phyloP scores from a whole-genome alignment of 139 green algal genomes.

The Pleodorina starrii region DNA sequence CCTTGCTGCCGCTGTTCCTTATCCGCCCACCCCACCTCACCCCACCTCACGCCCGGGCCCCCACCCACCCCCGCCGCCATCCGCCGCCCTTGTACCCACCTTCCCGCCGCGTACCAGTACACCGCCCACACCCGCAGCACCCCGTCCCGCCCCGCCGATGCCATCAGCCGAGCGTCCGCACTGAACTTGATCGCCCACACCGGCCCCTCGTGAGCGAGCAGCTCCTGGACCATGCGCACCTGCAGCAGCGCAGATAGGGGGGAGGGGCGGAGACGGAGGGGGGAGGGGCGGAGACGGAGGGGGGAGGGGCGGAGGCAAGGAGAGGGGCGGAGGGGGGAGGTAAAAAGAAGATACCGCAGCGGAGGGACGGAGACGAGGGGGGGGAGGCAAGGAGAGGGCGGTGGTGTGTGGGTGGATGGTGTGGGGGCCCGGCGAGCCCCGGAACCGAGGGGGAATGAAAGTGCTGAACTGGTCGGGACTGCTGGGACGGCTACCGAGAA shows the following conservation, averaged over 20 bases:
- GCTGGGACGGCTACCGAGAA: too few relatives aligned
- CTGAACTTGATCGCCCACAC: slow-evolving; percentile 88
- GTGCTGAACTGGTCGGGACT: too few relatives aligned
- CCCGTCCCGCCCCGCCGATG: slow-evolving; percentile 89
- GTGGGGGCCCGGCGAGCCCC: too few relatives aligned
- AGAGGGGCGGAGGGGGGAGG: background rate
- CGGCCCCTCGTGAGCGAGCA: slow-evolving; percentile 64
- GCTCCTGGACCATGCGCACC: slow-evolving; percentile 57
- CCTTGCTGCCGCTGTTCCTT: background rate
- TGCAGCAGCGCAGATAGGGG: background rate
- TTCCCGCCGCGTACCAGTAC: background rate
- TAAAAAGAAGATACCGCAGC: too few relatives aligned
- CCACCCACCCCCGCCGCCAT: background rate
- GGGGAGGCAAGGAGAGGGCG: too few relatives aligned
- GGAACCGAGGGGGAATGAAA: too few relatives aligned
- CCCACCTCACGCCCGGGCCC: background rate
- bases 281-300: background rate
- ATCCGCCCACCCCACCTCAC: background rate
- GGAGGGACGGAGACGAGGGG: too few relatives aligned
- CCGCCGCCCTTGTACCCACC: background rate
- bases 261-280: background rate
- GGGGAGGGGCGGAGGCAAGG: too few relatives aligned
- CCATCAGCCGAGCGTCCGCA: slow-evolving; percentile 82
- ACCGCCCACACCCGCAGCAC: slow-evolving; percentile 81
- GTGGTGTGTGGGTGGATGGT: too few relatives aligned